These are phyloP conservation scores for Dactylonectria estremocensis DNA, from an alignment of 2,329 filamentous ascomycete species.

Conservation along the genomic window DNA sequence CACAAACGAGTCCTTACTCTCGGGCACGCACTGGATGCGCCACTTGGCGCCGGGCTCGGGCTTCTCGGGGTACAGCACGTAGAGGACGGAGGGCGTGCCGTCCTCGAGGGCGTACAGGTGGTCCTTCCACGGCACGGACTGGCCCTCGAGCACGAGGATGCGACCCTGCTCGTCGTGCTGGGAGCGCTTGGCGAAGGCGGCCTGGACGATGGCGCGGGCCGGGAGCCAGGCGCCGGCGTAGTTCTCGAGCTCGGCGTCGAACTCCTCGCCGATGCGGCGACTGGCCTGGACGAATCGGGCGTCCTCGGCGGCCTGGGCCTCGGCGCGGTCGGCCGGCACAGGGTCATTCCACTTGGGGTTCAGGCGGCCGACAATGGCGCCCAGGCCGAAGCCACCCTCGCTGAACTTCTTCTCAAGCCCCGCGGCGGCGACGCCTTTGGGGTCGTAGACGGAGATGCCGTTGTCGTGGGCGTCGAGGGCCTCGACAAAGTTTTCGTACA, in stretches of 20 bases:
- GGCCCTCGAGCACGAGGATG: slow-evolving; percentile 83
- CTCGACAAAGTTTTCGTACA: slow-evolving; percentile 95
- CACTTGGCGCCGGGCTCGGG: slow-evolving; percentile 84
- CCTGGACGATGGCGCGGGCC: slow-evolving; percentile 83
- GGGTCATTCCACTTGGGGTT: slow-evolving; percentile 87
- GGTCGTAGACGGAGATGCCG: slow-evolving; percentile 87
- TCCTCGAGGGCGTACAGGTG: slow-evolving; percentile 91
- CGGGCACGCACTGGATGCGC: slow-evolving; percentile 94
- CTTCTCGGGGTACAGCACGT: slow-evolving; percentile 93
- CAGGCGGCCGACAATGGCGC: slow-evolving; percentile 84
- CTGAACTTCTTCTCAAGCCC: slow-evolving; percentile 87
- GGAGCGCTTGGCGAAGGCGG: slow-evolving; percentile 79
- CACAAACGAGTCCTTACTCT: slow-evolving; percentile 87
- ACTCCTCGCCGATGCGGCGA: slow-evolving; percentile 89
- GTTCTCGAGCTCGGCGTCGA: slow-evolving; percentile 84
- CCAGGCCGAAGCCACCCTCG: slow-evolving; percentile 86
- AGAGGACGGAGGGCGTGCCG: slow-evolving; percentile 75
- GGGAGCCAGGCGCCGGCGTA: slow-evolving; percentile 87
- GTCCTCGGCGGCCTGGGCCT: slow-evolving; percentile 83
- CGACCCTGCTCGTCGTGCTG: slow-evolving; percentile 82
- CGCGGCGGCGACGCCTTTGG: slow-evolving; percentile 76
- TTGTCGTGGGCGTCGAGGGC: slow-evolving; percentile 98
- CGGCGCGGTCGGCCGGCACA: slow-evolving; percentile 63
- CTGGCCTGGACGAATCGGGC: slow-evolving; percentile 84
- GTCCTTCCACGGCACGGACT: slow-evolving; percentile 94